Evolutionary conservation across 306 rosid genomes (phyloP), one percentile per base, ranked within the genome.

Genomic region (Inga laurina): DNA sequence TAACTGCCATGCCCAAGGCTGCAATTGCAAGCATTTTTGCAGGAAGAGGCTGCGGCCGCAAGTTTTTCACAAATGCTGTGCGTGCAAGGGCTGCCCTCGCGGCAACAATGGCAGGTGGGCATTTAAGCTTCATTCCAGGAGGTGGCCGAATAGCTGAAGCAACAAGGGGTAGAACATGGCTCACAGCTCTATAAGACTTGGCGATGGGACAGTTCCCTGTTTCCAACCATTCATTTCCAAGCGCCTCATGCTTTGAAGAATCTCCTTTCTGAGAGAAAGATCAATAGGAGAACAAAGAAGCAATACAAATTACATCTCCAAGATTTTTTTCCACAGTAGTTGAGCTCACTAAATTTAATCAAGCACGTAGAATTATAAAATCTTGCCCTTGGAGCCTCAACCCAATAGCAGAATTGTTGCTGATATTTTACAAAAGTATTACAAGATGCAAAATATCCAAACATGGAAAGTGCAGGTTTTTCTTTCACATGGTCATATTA

Each of bases 21-120:
- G 95, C 97, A 82, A 92, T 91, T 37, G 78, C 94, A n/a, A 94
- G 92, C 93, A 94, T 83, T 90, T 94, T 94, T 39, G 88, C 87
- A 82, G 97, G 97, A 79, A 92, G 94, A 43, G 97, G 97, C 84
- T 92, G 98, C 8, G 97, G 98, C 5, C 95, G 95, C 85, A 94
- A 69, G 84, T 88, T 91, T 84, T 92, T 94, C 12, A 92, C 95
- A 22, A 92, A 81, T 35, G 94, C 87, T 1, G 98, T 94, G 41
- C 93, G 93, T 30, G 97, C 92, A 9, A 94, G 97, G 85, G 98
- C 92, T 18, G 98, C 98, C 86, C 98, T 89, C 18, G 98, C 98
- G 27, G 95, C 94, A 84, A 94, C 92, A 61, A 94, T 84, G 30
- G 98, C 93, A 16, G 95, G 89, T 1, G 98, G 98, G 74, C 97